Base-by-base conservation (phyloP, 2,329 filamentous ascomycete species). In the Verticillium nubilum region DNA sequence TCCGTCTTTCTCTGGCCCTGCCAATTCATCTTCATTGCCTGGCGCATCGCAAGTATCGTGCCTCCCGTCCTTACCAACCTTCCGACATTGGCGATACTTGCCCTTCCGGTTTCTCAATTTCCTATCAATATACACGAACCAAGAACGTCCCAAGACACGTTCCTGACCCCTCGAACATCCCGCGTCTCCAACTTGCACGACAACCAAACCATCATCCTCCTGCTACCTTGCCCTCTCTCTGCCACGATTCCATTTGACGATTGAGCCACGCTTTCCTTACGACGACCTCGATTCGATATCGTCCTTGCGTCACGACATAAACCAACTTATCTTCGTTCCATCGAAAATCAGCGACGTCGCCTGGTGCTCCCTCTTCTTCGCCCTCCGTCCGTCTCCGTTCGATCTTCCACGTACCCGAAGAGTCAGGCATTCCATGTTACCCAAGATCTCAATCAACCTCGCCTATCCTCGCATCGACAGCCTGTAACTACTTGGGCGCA, bases 61-160 rank as follows among this genome's bases (percentile, higher is more conserved):
- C 52, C 59, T 60, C 56, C 56, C 60, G 52, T 60, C 58, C 61
- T 58, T 54, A 47, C 56, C 62, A 53, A 59, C 52, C 42, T 35
- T 52, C 59, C 56, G 50, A 42, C 56, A 28, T 55, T 42, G 52
- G 25, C 29, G 28, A 26, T 23, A 35, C 31, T 52, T 59, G 54
- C 19, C 57, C 35, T 59, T 52, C 57, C 9, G 19, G 19, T 56
- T 50, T 55, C 59, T 37, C 59, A 42, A 37, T 61, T 59, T 52
- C 54, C 50, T 57, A 37, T 28, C 52, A 50, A 61, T 59, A 19
- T 23, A 50, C 42, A 23, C 42, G 42, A 50, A 50, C 42, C 42
- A 50, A 50, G n/a, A 19, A 50, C 42, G 1, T 19, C 12, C 19
- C 42, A 25, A 50, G 42, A 50, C 42, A 50, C 42, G 42, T 50